Base-by-base conservation (phyloP, 2,329 filamentous ascomycete species). In the Plenodomus biglobosus region DNA sequence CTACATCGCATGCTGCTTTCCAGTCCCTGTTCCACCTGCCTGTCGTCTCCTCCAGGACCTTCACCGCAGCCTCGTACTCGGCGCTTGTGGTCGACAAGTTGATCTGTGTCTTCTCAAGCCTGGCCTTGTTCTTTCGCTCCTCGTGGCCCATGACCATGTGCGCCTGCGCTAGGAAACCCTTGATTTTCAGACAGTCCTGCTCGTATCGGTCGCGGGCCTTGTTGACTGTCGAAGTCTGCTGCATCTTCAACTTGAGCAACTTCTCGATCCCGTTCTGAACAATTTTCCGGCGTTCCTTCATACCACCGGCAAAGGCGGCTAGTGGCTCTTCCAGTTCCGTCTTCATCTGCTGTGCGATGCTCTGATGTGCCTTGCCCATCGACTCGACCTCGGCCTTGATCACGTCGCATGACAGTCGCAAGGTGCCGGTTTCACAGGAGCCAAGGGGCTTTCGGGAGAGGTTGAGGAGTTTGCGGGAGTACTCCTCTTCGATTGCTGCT, bases 71-170 rank as follows among this genome's bases (percentile, higher is more conserved):
- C 72, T 99, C 92, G 69, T 99, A 99, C 64, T 97, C 94, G 38
- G 85, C 86, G 73, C 95, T 97, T 52, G 92, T 92, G 7, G 86
- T 85, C 0, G 92, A 92, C 50, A 99, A 82, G 65, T 92, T 95
- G 62, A 96, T 94, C 71, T 99, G 94, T 1, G 94, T 97, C 81
- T 99, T 99, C 73, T 99, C 94, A 37, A 99, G 82, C 74, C 96
- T 97, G 18, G 92, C 92, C 76, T 99, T 99, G 74, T 99, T 99
- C 76, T 96, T 96, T 21, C 94, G 85, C 76, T 99, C 94, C 71
- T 99, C 94, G 64, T 99, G 94, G 13, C 94, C 94, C 94, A 99
- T 99, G 48, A 99, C 94, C 94, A 99, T 99, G 71, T 99, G 95
- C 8, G 94, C 94, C 73, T 99, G 94, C 3, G 95, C 94, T 3